Evolutionary conservation across 768 basidiomycete species (phyloP), one percentile per base, ranked within the genome.

Genomic region (Imleria badia): DNA sequence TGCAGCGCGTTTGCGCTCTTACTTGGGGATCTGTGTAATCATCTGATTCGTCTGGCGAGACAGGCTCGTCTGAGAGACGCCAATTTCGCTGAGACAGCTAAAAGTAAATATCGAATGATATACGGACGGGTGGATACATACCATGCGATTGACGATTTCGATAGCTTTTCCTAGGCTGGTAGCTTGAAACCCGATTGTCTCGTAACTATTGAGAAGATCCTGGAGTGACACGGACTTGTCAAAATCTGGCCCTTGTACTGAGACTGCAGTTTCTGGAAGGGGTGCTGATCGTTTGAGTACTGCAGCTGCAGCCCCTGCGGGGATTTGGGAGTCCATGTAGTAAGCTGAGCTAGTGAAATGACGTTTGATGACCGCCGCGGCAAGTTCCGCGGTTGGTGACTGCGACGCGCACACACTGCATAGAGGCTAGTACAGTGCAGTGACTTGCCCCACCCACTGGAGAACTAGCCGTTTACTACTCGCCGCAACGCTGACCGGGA

Each of bases 171-270:
- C 90, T 3, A 99, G 75, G 53, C 91, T 93, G 49, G 86, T 95
- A n/a, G 97, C 97, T 71, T 99, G 97, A 67, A 98, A 99, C 19
- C 97, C 97, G 48, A 98, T 97, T 33, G 86, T 82, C 66, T 90
- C 85, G 74, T 97, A 99, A 64, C 82, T 86, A 34, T 75, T 68
- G 36, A 99, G 72, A 59, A 99, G 81, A 34, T 81, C 75, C 41
- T 86, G 76, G 26, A 99, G 75, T 44, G 84, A 83, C 20, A 83
- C 66, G 1, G 77, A 71, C n/a, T 81, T 68, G 58, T 91, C 88
- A 62, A 98, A 90, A 70, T 95, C 80, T 12, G 97, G 97, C 0
- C 97, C 97, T 66, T 85, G 75, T 19, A 98, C 91, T 3, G 88
- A 74, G 14, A 90, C 71, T 0, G 87, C 82, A 35, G 80, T 74